Base-by-base conservation (phyloP, 2,329 filamentous ascomycete genomes). In the Microdochium bolleyi region DNA sequence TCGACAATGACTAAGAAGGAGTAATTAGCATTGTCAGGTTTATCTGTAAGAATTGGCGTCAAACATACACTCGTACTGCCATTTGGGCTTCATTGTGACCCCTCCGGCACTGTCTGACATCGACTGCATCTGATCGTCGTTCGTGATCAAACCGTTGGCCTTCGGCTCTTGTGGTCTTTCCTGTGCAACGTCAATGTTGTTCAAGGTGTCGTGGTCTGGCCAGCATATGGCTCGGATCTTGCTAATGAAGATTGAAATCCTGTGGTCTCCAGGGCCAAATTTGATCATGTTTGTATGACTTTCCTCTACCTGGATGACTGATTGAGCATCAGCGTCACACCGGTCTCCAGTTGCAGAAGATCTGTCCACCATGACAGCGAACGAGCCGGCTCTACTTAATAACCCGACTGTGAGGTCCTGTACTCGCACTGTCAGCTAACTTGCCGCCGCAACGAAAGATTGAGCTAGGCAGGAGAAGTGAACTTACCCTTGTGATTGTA, bases 241-340 rank as follows among this genome's bases (percentile, higher is more conserved):
- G 16, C 38, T 22, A 8, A 41, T 14, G 16, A 54, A 44, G 5
- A 59, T 34, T 4, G 11, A 27, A 21, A 55, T 37, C 32, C 54
- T 55, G 7, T 25, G 22, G 44, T 60, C 53, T 11, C 51, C 54
- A 2, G 24, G 32, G 1, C 44, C 3, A 14, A 61, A 62, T 24
- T 62, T 63, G 32, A 61, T 60, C 53, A 63, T 61, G 1, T 58
- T 49, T 2, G 58, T 61, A 37, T 63, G 60, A 16, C 55, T 57
- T 37, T 57, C 53, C 21, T 63, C 53, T 24, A 63, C 60, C 1
- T 55, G 55, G n/a, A 63, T 57, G 1, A 53, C 57, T 21, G 13
- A 1, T 53, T 44, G 0, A n/a, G 51, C 48, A 2, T 52, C 48
- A 11, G 37, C 46, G 24, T 50, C 11, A 16, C 52, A 57, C 27